Evolutionary conservation across 2,329 filamentous ascomycete genomes (phyloP).

Genomic region (Calonectria naviculata): DNA sequence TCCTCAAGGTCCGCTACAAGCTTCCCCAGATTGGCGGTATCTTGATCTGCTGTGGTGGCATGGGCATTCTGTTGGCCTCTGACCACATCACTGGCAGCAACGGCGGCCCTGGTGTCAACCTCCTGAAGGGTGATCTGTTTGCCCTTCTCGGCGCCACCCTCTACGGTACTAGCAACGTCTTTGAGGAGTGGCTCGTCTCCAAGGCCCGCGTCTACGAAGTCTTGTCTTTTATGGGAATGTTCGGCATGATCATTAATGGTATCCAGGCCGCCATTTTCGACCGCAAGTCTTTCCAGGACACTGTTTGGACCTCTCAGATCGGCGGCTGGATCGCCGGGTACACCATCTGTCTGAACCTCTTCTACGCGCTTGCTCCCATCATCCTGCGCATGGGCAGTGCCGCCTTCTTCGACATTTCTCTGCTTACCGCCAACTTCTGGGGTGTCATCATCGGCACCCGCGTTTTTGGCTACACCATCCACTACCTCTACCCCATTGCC

Average conservation of each 20-base stretch:
- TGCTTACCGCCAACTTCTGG: conserved; percentile 98
- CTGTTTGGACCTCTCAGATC: conserved; percentile 74
- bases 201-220: conserved; percentile 93
- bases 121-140: conserved; percentile 93
- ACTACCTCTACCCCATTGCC: conserved; percentile 94
- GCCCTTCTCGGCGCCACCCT: conserved; percentile 88
- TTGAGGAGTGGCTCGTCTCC: conserved; percentile 93
- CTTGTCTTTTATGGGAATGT: conserved; percentile 88
- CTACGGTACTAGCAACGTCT: conserved; percentile 91
- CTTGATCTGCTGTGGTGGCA: conserved; percentile 89
- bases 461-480: conserved; percentile 83
- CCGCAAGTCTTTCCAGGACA: conserved; percentile 73
- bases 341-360: conserved; percentile 83
- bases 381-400: conserved; percentile 91
- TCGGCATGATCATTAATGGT: conserved; percentile 91
- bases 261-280: conserved; percentile 94
- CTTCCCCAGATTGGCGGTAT: conserved; percentile 87
- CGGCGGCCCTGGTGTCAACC: conserved; percentile 73
- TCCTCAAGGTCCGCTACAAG: conserved; percentile 92
- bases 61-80: conserved; percentile 85
- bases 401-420: conserved; percentile 95
- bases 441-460: conserved; percentile 90
- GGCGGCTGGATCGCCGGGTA: conserved; percentile 91
- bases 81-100: conserved; percentile 86
- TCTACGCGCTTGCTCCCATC: conserved; percentile 89